phyloP scores from a whole-genome alignment of 108 stramenopile species.

The Nitzschia sp. region DNA sequence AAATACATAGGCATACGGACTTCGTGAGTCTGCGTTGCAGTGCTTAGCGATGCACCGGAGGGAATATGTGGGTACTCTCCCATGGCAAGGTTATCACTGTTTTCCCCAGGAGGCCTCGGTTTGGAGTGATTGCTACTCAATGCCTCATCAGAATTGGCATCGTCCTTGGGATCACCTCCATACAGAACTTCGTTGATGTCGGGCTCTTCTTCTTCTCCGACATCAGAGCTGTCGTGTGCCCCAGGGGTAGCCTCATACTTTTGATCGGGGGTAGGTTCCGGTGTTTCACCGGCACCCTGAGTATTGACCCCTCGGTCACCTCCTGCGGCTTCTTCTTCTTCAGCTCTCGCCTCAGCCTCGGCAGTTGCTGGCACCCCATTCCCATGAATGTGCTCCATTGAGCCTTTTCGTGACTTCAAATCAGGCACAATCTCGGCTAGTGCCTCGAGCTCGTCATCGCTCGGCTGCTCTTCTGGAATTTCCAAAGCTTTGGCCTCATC shows the following conservation, averaged over 20 bases:
- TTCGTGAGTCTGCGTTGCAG: slow-evolving; percentile 86
- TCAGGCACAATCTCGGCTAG: slow-evolving; percentile 63
- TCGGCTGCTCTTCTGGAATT: slow-evolving; percentile 14
- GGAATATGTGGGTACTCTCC: slow-evolving; percentile 38
- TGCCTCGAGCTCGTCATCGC: slow-evolving; percentile 56
- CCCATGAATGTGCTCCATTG: slow-evolving; percentile 1
- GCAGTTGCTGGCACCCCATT: slow-evolving; percentile 13
- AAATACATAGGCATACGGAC: slow-evolving; percentile 86
- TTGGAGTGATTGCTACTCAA: slow-evolving; percentile 27
- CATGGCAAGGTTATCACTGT: slow-evolving; percentile 23
- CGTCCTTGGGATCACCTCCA: slow-evolving; percentile 26
- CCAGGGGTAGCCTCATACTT: slow-evolving; percentile 6
- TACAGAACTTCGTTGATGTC: slow-evolving; percentile 31
- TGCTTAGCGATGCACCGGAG: slow-evolving; percentile 63
- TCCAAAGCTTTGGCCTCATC: slow-evolving; percentile 12
- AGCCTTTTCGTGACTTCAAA: slow-evolving; percentile 35
- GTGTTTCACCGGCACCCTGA: too few relatives aligned
- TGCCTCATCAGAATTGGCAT: slow-evolving; percentile 30
- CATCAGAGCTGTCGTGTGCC: slow-evolving; percentile 27
- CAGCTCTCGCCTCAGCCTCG: not conserved
- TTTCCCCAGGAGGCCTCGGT: slow-evolving; percentile 16
- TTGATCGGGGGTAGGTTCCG: not conserved
- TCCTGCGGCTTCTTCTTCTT: not conserved
- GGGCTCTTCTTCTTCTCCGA: slow-evolving; percentile 9
- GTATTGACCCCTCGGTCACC: not conserved